phyloP scores from a whole-genome alignment of 2,329 filamentous ascomycete genomes.

The Cordyceps javanica region DNA sequence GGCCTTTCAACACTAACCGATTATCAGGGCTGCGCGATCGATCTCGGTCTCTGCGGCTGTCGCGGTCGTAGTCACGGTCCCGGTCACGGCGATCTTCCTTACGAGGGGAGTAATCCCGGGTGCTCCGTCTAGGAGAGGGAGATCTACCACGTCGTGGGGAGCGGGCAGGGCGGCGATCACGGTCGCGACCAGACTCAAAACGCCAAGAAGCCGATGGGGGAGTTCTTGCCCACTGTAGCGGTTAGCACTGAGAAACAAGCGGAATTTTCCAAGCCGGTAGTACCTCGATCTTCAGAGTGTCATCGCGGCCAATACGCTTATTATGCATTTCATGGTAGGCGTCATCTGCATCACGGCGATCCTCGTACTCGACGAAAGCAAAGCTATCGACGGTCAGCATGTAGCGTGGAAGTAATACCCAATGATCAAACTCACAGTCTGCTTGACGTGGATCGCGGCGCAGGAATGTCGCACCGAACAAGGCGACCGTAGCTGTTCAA shows the following conservation, averaged over 20 bases:
- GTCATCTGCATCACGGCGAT: slow-evolving; percentile 94
- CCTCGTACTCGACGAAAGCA: slow-evolving; percentile 98
- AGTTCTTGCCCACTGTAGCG: slow-evolving; percentile 84
- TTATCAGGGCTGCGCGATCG: slow-evolving; percentile 66
- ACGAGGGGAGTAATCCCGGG: slow-evolving; percentile 76
- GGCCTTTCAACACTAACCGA: slow-evolving; percentile 35
- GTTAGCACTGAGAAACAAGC: slow-evolving; percentile 11
- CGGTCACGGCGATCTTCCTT: slow-evolving; percentile 82
- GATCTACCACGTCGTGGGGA: slow-evolving; percentile 66
- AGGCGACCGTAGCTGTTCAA: slow-evolving; percentile 81
- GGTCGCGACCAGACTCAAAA: slow-evolving; percentile 86
- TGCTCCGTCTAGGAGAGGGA: slow-evolving; percentile 70
- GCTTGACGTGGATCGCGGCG: slow-evolving; percentile 86
- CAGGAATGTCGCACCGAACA: slow-evolving; percentile 96
- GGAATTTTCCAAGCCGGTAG: slow-evolving; percentile 20
- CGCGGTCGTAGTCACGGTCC: slow-evolving; percentile 72
- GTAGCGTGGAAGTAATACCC: neutral
- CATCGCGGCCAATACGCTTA: slow-evolving; percentile 93
- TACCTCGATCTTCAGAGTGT: slow-evolving; percentile 96
- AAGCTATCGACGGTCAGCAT: slow-evolving; percentile 50
- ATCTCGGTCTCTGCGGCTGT: slow-evolving; percentile 69
- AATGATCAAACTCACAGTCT: slow-evolving; percentile 70
- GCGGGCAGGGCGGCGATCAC: slow-evolving; percentile 56
- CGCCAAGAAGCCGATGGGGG: slow-evolving; percentile 97
- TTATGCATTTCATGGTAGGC: slow-evolving; percentile 99